Base-by-base conservation (phyloP, 1,284 basidiomycete genomes). In the Ganoderma leucocontextum region DNA sequence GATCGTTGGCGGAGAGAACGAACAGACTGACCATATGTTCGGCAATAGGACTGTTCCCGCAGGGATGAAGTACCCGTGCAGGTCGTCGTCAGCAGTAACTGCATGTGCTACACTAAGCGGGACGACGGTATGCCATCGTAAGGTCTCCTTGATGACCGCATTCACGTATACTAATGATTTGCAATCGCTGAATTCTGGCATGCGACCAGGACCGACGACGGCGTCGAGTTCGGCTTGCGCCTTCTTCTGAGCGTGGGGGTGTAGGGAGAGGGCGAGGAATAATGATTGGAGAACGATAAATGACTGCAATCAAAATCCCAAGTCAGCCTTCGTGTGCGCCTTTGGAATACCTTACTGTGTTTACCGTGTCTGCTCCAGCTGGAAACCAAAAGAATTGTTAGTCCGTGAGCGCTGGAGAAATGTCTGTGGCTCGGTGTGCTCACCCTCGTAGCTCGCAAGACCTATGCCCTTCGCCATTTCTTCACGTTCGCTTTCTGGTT, bases 181-280 rank as follows among this genome's bases (percentile, higher is more conserved):
- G 13, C 49, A 53, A 25, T 75, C 73, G 19, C 53, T 36, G 47
- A 75, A 75, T 15, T 72, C 65, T 1, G 72, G 71, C 10, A 75
- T 57, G 12, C 73, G 67, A 29, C 66, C 59, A 6, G 62, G 44
- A 7, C 75, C 72, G 0, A 75, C 62, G n/a, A 75, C 63, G 0
- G 58, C 38, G 55, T 80, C 78, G 10, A 80, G 65, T 63, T 81
- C 78, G 4, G 67, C 64, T 36, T 80, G 80, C 2, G 75, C 74
- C 42, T 69, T 70, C 13, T 38, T 17, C 52, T 55, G 69, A 61
- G 29, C 19, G 74, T 75, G 71, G 3, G 77, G 77, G 57, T 73
- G 59, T 0, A 74, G 66, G 12, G 72, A 57, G 47, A 74, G 61
- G 17, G 72, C 71, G 8, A 75, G 67, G 52, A 76, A 71, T 60